Conservation (phyloP, 371 early-diverging fungal genomes). For the Rhizopus microsporus region DNA sequence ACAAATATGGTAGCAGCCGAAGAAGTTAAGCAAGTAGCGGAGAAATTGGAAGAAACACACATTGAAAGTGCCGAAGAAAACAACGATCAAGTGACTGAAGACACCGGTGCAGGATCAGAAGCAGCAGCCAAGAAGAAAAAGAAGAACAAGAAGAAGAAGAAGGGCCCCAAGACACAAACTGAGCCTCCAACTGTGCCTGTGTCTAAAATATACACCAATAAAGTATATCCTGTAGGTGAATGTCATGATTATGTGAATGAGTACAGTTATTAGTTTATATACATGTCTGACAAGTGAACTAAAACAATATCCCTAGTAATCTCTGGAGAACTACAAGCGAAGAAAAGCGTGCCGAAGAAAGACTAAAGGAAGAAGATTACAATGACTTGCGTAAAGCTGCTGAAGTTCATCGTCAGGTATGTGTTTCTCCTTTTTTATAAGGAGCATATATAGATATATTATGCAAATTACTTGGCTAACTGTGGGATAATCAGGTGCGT, state of each 20-base stretch:
- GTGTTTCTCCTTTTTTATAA: too few species aligned
- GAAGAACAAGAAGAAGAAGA: conserved; percentile 73
- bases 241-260: conserved; percentile 76
- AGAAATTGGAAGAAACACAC: conserved; percentile 19
- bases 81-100: neutral
- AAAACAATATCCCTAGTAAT: conserved; percentile 46
- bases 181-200: conserved; percentile 80
- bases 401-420: conserved; percentile 88
- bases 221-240: conserved; percentile 75
- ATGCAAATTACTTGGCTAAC: neutral
- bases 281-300: neutral
- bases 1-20: conserved; percentile 17
- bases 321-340: conserved; percentile 78
- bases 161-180: conserved; percentile 59
- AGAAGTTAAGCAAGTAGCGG: conserved; percentile 17
- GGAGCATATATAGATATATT: neutral
- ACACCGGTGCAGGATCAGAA: conserved; percentile 2
- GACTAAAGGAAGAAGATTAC: conserved; percentile 62
- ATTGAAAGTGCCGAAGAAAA: conserved; percentile 13
- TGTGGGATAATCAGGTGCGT: conserved; percentile 59
- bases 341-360: conserved; percentile 76
- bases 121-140: conserved; percentile 52
- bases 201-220: conserved; percentile 70
- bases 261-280: conserved; percentile 35
- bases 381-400: conserved; percentile 89